Percentiles rank a stretch among this genome's conserved stretches.
Conservation (phyloP, 176 grass and related monocot genomes). For the Ensete glaucum region DNA sequence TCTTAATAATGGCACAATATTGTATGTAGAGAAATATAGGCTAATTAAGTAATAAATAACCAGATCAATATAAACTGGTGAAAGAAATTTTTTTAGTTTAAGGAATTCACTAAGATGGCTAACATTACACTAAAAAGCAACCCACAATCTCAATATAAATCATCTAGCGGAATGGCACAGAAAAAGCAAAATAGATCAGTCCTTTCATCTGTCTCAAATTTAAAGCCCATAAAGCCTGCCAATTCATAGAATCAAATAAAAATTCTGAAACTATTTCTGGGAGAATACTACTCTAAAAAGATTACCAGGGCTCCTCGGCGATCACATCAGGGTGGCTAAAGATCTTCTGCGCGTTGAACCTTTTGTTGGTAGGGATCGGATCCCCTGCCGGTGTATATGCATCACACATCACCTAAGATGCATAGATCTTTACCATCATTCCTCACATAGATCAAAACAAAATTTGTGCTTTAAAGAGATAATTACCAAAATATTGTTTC, state of each 20-base stretch:
- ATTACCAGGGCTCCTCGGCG: slow-evolving; percentile 11
- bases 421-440: background rate
- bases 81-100: too few species aligned
- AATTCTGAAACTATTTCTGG: too few species aligned
- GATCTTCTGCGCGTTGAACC: slow-evolving; percentile 15
- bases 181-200: too few species aligned
- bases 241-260: background rate
- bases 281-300: too few species aligned
- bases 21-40: too few species aligned
- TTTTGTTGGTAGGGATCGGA: slow-evolving; percentile 19
- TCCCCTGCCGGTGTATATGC: slow-evolving; percentile 13
- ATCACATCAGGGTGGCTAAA: slow-evolving; percentile 18
- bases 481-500: slow-evolving; percentile 16
- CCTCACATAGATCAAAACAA: background rate
- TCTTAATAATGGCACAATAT: too few species aligned
- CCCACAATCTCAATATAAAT: too few species aligned
- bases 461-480: background rate
- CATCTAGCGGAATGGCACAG: too few species aligned
- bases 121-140: too few species aligned
- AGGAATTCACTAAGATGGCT: too few species aligned
- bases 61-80: too few species aligned
- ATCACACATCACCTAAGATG: slow-evolving; percentile 18
- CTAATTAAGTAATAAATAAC: too few species aligned
- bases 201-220: background rate
- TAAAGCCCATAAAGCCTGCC: background rate